These are phyloP conservation scores for Hymenoscyphus fructigenus DNA, from an alignment of 2,329 filamentous ascomycete species.

Conservation along the genomic window DNA sequence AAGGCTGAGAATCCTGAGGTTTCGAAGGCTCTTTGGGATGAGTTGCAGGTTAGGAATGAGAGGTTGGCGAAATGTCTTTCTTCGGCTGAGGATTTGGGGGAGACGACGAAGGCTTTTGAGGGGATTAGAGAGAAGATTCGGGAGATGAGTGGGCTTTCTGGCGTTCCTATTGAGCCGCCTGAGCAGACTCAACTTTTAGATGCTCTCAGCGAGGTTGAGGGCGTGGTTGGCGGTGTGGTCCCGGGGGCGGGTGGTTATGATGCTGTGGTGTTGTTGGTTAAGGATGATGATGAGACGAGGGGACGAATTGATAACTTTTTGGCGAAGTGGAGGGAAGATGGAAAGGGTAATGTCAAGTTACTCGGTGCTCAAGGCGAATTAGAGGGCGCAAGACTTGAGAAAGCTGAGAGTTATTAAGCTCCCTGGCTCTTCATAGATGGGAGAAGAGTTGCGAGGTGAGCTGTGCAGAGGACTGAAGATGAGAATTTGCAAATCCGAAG, in stretches of 20 bases:
- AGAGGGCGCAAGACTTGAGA: constrained; percentile 59
- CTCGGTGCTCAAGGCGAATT: constrained; percentile 71
- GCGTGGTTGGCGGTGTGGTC: constrained; percentile 87
- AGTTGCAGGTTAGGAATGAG: constrained; percentile 73
- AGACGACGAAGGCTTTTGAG: constrained; percentile 48
- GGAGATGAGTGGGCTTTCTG: constrained; percentile 70
- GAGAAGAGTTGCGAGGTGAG: not conserved
- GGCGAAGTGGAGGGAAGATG: constrained; percentile 60
- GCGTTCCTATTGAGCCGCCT: constrained; percentile 83
- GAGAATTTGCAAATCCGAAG: not conserved
- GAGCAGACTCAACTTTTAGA: constrained; percentile 85
- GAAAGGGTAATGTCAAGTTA: constrained; percentile 64
- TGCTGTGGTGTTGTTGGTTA: constrained; percentile 77
- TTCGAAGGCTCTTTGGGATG: constrained; percentile 71
- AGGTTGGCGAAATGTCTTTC: constrained; percentile 63
- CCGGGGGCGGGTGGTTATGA: constrained; percentile 94
- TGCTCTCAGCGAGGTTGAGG: constrained; percentile 66
- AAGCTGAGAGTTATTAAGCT: constrained; percentile 27
- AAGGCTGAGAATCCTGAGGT: constrained; percentile 60
- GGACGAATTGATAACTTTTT: constrained; percentile 61
- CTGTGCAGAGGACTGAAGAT: not conserved
- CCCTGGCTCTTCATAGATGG: not conserved
- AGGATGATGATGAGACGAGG: constrained; percentile 67
- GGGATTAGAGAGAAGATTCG: constrained; percentile 63
- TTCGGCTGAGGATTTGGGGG: constrained; percentile 41